Evolutionary conservation across 441 rosid species (phyloP).

Genomic region (Gossypium davidsonii): DNA sequence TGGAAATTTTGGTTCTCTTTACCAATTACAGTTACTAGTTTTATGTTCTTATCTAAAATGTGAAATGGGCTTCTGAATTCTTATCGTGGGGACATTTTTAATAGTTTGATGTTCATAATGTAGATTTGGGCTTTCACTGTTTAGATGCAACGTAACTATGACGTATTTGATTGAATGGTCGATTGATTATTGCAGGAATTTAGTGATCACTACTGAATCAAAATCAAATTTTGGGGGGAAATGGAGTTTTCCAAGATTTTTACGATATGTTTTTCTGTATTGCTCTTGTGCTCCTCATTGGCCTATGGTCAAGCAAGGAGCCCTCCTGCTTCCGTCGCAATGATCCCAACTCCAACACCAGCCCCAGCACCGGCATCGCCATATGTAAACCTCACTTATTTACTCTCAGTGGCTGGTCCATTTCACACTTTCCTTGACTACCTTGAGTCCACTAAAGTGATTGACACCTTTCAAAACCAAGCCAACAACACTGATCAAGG

Average conservation of each 20-base stretch:
- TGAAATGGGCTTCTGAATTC: not conserved
- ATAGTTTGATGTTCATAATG: not conserved
- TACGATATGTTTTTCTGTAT: conserved; percentile 21
- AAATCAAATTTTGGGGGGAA: conserved; percentile 18
- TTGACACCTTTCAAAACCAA: conserved; percentile 83
- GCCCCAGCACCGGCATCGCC: conserved; percentile 68
- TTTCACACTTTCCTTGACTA: conserved; percentile 66
- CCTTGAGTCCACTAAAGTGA: conserved; percentile 64
- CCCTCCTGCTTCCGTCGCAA: conserved; percentile 52
- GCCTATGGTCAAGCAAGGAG: conserved; percentile 46
- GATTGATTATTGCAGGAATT: conserved; percentile 33
- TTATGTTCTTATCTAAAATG: not conserved
- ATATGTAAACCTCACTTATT: conserved; percentile 64
- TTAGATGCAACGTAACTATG: not conserved
- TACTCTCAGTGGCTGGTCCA: conserved; percentile 83
- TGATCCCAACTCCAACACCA: conserved; percentile 52
- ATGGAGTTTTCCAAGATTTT: conserved; percentile 37
- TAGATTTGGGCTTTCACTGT: not conserved
- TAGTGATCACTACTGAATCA: conserved; percentile 16
- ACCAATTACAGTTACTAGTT: not conserved
- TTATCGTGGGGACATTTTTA: not conserved
- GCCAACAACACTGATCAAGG: conserved; percentile 89
- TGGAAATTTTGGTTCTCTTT: conserved; percentile 7
- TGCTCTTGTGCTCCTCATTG: conserved; percentile 34
- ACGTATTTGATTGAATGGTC: not conserved